phyloP scores from a whole-genome alignment of 768 basidiomycete species.

The Suillus plorans region DNA sequence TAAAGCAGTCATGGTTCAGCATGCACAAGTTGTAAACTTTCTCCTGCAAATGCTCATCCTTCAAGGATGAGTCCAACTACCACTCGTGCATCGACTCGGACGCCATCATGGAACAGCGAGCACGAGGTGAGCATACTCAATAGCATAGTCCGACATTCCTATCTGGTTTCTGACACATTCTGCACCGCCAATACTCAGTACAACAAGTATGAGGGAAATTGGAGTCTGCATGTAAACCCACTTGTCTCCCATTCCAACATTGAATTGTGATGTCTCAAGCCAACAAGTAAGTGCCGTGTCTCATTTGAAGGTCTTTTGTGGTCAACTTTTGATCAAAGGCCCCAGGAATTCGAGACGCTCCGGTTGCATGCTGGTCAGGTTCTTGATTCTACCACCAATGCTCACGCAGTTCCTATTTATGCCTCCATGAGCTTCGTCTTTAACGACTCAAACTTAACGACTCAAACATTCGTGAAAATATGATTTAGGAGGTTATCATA shows the following conservation, averaged over 20 bases:
- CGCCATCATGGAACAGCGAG: too few species aligned
- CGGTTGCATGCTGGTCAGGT: constrained; percentile 63
- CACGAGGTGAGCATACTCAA: too few species aligned
- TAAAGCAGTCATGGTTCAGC: too few species aligned
- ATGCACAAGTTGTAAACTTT: too few species aligned
- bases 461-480: too few species aligned
- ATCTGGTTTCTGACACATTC: background rate
- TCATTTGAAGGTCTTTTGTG: background rate
- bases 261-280: constrained; percentile 19
- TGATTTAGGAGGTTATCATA: too few species aligned
- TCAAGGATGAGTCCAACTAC: too few species aligned
- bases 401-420: constrained; percentile 66
- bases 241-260: background rate
- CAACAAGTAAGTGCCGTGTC: constrained; percentile 17
- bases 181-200: background rate
- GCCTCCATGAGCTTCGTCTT: constrained; percentile 56
- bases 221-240: background rate
- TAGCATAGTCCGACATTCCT: background rate
- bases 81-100: too few species aligned
- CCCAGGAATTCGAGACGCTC: constrained; percentile 61
- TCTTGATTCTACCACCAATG: constrained; percentile 51
- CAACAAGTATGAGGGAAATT: background rate
- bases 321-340: constrained; percentile 15
- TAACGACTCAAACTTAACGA: constrained; percentile 41
- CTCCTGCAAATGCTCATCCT: too few species aligned